Conservation (phyloP, 1,284 basidiomycete species). For the Inonotus hispidus region DNA sequence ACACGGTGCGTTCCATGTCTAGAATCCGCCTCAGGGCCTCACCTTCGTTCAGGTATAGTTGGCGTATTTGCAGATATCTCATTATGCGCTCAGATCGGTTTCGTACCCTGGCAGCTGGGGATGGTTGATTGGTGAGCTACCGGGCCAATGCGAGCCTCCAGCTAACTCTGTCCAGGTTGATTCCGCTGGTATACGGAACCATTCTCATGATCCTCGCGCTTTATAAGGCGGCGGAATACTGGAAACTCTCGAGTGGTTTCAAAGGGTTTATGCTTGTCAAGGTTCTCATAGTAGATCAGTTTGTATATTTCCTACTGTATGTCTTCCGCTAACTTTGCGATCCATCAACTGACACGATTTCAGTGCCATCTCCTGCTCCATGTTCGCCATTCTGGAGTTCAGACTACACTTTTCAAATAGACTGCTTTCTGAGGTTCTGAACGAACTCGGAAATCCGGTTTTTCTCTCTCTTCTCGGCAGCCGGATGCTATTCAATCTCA, state of each 20-base stretch:
- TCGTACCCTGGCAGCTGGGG: not conserved
- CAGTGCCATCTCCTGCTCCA: not conserved
- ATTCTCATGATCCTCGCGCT: not conserved
- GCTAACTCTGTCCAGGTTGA: not conserved
- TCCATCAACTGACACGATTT: not conserved
- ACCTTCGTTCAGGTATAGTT: not conserved
- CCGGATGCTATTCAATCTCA: not conserved
- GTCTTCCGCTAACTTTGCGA: not conserved
- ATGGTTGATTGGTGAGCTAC: not conserved
- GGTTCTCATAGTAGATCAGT: constrained; percentile 3
- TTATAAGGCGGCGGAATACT: not conserved
- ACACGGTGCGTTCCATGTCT: not conserved
- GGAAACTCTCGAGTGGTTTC: not conserved
- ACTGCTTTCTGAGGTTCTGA: not conserved
- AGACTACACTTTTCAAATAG: not conserved
- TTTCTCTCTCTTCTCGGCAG: not conserved
- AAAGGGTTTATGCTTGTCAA: not conserved
- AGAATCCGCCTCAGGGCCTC: no score
- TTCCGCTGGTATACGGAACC: not conserved
- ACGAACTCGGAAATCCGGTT: not conserved
- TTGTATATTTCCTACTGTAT: not conserved
- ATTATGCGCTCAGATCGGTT: not conserved
- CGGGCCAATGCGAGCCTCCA: not conserved
- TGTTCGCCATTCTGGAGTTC: not conserved
- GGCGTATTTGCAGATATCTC: not conserved